Base-by-base conservation (phyloP, 306 rosid genomes). In the Biancaea sappan region DNA sequence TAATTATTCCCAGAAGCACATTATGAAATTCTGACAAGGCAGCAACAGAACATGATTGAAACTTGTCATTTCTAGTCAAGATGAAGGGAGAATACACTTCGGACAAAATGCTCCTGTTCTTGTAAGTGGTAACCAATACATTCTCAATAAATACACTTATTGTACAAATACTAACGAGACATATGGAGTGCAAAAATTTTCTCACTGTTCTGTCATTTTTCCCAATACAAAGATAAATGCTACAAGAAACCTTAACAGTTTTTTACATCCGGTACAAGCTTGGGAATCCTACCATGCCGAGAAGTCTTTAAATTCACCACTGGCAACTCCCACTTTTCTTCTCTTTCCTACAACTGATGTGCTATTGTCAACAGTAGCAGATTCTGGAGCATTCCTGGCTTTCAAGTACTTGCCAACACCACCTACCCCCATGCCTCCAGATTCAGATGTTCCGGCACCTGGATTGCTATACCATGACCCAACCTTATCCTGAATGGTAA, bases 381-480 rank as follows among this genome's bases (percentile, higher is more conserved):
- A 71, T 80, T 82, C 81, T 67, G 67, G 86, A 67, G 79, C 80
- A 80, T 58, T 86, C 75, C 72, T 86, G 48, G 90, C 86, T 86
- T 95, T 92, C 88, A 94, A 59, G 86, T 92, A 92, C 82, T 86
- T 92, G 73, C 96, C 99, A 71, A 95, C 88, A 73, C 97, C 90
- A 15, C 86, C 88, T 28, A 85, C 84, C 3, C 69, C 90, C 0
- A 43, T 71, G 43, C 79, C 82, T 64, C 89, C 90, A 19, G 88
- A 71, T 68, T 79, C 92, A 19, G 85, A 65, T 43, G 78, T 77
- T 79, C 95, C 95, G 4, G 97, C 85, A 9, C 85, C 90, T 18
- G 99, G 97, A 76, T 95, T 92, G 79, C 96, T 90, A 77, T 69
- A 95, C 99, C 99, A 95, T 44, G 92, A 84, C 25, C 98, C 99